Conservation (phyloP, 1,139 yeast species). For the Yamadazyma dushanensis region DNA sequence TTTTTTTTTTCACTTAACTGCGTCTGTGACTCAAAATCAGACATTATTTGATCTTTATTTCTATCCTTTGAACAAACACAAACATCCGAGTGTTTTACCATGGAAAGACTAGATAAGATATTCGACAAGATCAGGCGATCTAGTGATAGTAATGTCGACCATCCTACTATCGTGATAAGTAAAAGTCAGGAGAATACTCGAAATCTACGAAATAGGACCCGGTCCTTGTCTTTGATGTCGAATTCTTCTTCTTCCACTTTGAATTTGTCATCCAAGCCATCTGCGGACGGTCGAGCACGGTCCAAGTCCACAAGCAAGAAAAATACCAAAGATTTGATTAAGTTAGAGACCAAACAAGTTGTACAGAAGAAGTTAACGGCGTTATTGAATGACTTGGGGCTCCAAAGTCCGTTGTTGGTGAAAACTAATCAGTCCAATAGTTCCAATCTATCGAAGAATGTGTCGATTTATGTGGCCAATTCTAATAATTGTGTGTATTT, state of each 20-base stretch:
- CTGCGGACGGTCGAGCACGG: constrained; percentile 17
- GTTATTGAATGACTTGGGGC: constrained; percentile 39
- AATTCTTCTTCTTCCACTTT: constrained; percentile 6
- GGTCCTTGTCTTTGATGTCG: constrained; percentile 16
- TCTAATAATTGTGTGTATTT: constrained; percentile 43
- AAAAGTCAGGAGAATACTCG: constrained; percentile 7
- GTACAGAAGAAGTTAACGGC: constrained; percentile 35
- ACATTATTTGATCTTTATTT: neutral
- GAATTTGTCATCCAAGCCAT: constrained; percentile 11
- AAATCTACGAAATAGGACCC: constrained; percentile 14
- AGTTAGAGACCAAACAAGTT: constrained; percentile 40
- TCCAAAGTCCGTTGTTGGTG: constrained; percentile 42
- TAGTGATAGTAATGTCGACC: constrained; percentile 17
- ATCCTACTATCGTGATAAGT: constrained; percentile 8
- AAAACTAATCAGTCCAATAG: constrained; percentile 21
- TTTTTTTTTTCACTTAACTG: constrained; percentile 1
- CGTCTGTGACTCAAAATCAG: constrained; percentile 1
- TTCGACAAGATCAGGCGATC: constrained; percentile 19
- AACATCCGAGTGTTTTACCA: neutral
- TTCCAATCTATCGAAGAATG: constrained; percentile 26
- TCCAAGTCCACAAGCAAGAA: constrained; percentile 26
- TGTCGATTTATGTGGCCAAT: constrained; percentile 39
- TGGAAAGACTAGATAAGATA: constrained; percentile 16
- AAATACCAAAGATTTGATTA: constrained; percentile 40
- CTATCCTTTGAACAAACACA: neutral